Base-by-base conservation (phyloP, 441 rosid species). In the Pelargonium cotyledonis region DNA sequence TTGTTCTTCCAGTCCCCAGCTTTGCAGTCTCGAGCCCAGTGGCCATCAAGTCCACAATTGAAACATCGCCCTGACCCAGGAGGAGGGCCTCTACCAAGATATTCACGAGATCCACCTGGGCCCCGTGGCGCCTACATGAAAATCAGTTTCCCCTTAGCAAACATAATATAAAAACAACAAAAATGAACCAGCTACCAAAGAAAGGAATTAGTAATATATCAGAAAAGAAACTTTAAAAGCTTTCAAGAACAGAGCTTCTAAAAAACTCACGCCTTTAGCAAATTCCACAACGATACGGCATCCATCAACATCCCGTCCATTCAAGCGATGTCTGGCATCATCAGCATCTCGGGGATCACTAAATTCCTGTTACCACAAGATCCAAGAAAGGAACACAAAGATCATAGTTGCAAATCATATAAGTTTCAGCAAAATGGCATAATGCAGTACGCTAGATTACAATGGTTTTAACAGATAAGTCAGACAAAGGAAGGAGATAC, bases 1-100 rank as follows among this genome's bases (percentile, higher is more conserved):
- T 85, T 86, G 69, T 88, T 88, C 83, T 88, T 88, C 93, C 90
- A 88, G 83, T 88, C 93, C 38, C 93, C 90, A 67, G 89, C 89
- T 57, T 87, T 86, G 84, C 93, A 88, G 75, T 88, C 90, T 15
- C 93, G 82, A 31, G 93, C 93, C 93, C 93, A 88, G 64, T 88
- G 93, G 15, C 93, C 93, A 47, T 88, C 93, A 70, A 88, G 77
- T 51, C 90, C 90, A 70, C 93, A 88, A 66, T 88, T 88, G 67
- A 88, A 88, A 53, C 93, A 88, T 65, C 93, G 89, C 44, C 90
- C 90, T 1, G 88, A 55, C 31, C 93, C 93, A 77, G 93, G 93
- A 74, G 93, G 87, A 66, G 93, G 89, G 58, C 90, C 90, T 73
- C 85, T 77, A 11, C 93, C 89, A 67, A 73, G 70, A 47, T 69